phyloP scores from a whole-genome alignment of 352 stramenopile species.

The Globisporangium parvum region DNA sequence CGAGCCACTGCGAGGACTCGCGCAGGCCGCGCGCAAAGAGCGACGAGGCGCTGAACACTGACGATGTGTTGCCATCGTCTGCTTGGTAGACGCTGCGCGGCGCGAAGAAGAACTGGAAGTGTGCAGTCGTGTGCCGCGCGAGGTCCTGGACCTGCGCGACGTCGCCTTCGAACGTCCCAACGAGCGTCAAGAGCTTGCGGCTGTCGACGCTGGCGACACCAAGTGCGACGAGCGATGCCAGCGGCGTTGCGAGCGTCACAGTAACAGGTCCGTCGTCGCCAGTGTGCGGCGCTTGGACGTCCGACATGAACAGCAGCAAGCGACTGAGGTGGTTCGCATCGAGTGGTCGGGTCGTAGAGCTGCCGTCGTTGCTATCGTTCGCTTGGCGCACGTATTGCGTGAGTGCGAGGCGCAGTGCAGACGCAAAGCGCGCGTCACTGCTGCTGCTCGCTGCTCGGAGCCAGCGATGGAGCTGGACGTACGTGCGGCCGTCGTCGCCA shows the following conservation, averaged over 20 bases:
- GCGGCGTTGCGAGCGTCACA: conserved; percentile 8
- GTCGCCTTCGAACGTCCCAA: conserved; percentile 38
- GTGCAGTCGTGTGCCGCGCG: neutral
- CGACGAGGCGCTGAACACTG: conserved; percentile 15
- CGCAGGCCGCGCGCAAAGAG: conserved; percentile 18
- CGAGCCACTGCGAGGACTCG: conserved; percentile 9
- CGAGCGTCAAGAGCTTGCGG: conserved; percentile 26
- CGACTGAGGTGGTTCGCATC: conserved; percentile 30
- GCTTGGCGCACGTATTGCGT: conserved; percentile 9
- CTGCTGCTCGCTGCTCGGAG: conserved; percentile 4
- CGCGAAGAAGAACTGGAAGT: conserved; percentile 7
- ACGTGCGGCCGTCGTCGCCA: conserved; percentile 16
- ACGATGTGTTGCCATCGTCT: conserved; percentile 6
- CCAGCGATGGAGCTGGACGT: conserved; percentile 29
- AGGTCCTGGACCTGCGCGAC: conserved; percentile 12
- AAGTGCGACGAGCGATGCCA: conserved; percentile 7
- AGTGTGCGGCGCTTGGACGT: neutral
- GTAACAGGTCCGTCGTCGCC: conserved; percentile 1
- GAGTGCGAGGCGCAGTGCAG: conserved; percentile 15
- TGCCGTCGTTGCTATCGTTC: neutral
- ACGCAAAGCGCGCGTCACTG: conserved; percentile 2
- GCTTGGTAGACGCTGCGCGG: conserved; percentile 6
- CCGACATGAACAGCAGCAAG: conserved; percentile 38
- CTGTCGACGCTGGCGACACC: conserved; percentile 9
- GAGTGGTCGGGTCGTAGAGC: conserved; percentile 3